Evolutionary conservation across 2,329 filamentous ascomycete genomes (phyloP).

Genomic region (Phoma sp.): DNA sequence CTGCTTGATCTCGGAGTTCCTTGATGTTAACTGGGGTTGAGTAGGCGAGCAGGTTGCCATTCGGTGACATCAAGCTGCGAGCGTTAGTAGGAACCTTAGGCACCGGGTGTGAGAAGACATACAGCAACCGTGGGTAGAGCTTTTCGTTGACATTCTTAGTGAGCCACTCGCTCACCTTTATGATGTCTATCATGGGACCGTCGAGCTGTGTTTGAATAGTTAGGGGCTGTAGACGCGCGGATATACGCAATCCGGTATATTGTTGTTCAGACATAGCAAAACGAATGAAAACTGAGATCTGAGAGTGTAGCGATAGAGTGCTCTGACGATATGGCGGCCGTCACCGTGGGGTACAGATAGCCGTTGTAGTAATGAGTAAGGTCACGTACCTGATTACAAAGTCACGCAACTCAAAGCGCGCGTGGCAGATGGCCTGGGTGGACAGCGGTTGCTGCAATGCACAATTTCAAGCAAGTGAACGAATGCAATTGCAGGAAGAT

Average conservation of each 20-base stretch:
- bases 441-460: background rate
- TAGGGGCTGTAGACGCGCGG: constrained; percentile 5
- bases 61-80: constrained; percentile 58
- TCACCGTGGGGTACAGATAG: background rate
- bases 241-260: background rate
- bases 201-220: constrained; percentile 15
- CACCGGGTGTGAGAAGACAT: constrained; percentile 22
- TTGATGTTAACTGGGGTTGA: constrained; percentile 58
- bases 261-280: background rate
- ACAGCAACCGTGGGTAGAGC: constrained; percentile 56
- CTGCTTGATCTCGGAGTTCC: constrained; percentile 58
- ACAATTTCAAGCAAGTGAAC: background rate
- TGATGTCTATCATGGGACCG: constrained; percentile 53
- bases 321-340: background rate
- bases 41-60: constrained; percentile 59
- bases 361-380: constrained; percentile 7
- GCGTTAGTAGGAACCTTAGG: constrained; percentile 13
- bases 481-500: background rate
- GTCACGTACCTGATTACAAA: constrained; percentile 13
- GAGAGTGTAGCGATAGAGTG: constrained; percentile 1
- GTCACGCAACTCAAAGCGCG: background rate
- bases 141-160: constrained; percentile 54
- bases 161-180: constrained; percentile 54
- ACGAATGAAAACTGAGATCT: background rate
- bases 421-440: background rate